Conservation (phyloP, 2,329 filamentous ascomycete genomes). For the Hysterium pulicare region DNA sequence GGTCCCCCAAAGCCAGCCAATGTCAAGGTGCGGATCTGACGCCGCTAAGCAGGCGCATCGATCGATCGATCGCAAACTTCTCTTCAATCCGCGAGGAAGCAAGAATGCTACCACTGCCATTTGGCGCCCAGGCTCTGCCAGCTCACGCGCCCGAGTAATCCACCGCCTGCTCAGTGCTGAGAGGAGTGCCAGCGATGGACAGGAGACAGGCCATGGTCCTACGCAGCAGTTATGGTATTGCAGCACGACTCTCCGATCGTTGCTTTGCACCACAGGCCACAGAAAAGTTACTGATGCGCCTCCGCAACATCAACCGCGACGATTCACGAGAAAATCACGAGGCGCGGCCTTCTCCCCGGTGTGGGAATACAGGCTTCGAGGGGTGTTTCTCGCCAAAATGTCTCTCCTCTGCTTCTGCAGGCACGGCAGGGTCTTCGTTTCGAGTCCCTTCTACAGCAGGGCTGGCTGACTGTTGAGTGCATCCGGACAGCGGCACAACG, state of each 20-base stretch:
- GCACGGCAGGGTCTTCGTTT: not conserved
- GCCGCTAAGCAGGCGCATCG: not conserved
- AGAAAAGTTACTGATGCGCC: not conserved
- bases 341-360: not conserved
- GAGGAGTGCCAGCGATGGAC: not conserved
- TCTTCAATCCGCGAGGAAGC: not conserved
- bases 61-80: slow-evolving; percentile 1
- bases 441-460: not conserved
- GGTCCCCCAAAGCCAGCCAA: not conserved
- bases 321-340: not conserved
- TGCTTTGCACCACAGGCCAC: not conserved
- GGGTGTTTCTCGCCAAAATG: not conserved
- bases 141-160: not conserved
- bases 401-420: not conserved
- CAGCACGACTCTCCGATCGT: not conserved
- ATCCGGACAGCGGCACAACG: not conserved
- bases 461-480: not conserved
- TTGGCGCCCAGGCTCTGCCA: not conserved
- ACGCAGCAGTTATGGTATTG: not conserved
- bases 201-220: not conserved
- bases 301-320: not conserved
- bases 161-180: not conserved
- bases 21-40: not conserved
- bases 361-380: not conserved
- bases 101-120: not conserved